A percentile compares a stretch with the other conserved stretches of the same genome.
Conservation (phyloP, 2,329 filamentous ascomycete genomes). For the Fusarium sp. region DNA sequence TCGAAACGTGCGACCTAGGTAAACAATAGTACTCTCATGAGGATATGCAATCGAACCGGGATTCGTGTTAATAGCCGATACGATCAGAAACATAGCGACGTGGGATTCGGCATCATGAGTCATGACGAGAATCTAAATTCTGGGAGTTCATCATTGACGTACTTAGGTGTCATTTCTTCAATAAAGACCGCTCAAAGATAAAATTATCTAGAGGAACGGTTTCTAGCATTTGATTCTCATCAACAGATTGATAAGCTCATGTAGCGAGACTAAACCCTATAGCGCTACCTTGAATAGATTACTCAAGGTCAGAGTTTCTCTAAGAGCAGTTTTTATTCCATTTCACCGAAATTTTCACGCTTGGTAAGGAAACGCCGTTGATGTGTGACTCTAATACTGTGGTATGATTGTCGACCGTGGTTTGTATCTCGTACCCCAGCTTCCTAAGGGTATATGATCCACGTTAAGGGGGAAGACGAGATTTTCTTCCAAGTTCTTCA, state of each 20-base stretch:
- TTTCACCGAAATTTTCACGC: neutral
- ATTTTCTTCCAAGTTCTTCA: neutral
- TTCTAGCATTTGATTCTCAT: neutral
- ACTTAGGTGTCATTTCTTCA: neutral
- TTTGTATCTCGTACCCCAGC: neutral
- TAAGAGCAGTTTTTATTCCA: neutral
- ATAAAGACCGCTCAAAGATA: rapidly evolving
- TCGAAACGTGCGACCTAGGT: too few relatives aligned
- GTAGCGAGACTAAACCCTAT: neutral
- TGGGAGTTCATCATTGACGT: neutral
- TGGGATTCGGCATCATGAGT: too few relatives aligned
- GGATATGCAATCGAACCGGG: neutral
- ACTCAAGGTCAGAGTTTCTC: neutral
- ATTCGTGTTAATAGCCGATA: neutral
- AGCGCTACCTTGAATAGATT: neutral
- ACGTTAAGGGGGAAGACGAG: neutral
- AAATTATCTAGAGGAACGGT: neutral
- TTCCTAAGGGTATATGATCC: neutral
- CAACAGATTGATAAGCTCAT: neutral
- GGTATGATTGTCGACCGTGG: neutral
- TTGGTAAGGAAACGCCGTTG: neutral
- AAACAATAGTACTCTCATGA: rapidly evolving
- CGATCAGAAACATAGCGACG: neutral
- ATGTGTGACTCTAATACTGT: too few relatives aligned
- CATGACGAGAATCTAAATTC: neutral